Evolutionary conservation across 805 yeast species (phyloP).

Genomic region (Hanseniaspora lindneri): DNA sequence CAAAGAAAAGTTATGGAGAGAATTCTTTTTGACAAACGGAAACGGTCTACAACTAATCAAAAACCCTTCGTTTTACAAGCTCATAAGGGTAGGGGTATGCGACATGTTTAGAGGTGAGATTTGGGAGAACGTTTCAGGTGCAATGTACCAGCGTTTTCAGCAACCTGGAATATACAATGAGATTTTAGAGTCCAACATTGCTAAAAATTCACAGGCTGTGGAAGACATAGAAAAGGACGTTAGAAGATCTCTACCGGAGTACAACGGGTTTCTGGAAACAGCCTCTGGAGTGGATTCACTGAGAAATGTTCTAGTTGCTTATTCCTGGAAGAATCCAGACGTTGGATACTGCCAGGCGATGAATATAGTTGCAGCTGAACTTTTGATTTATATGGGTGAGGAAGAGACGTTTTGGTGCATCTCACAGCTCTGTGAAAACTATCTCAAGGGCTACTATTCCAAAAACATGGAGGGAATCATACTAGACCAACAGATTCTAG

Average conservation of each 20-base stretch:
- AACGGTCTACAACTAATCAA: slow-evolving; percentile 65
- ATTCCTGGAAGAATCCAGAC: slow-evolving; percentile 93
- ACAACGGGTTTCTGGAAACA: slow-evolving; percentile 76
- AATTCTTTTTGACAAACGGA: slow-evolving; percentile 73
- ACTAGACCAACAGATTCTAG: slow-evolving; percentile 87
- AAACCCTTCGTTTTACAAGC: slow-evolving; percentile 65
- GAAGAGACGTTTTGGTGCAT: slow-evolving; percentile 96
- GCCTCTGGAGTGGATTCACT: slow-evolving; percentile 71
- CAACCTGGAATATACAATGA: slow-evolving; percentile 48
- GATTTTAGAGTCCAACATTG: slow-evolving; percentile 49
- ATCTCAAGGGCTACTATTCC: slow-evolving; percentile 92
- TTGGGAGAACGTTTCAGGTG: slow-evolving; percentile 89
- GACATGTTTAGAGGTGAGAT: slow-evolving; percentile 87
- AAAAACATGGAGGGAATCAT: slow-evolving; percentile 95
- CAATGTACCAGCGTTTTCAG: slow-evolving; percentile 60
- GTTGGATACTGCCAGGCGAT: slow-evolving; percentile 98
- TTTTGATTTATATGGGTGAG: slow-evolving; percentile 76
- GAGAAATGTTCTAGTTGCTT: slow-evolving; percentile 81
- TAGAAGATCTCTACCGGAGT: slow-evolving; percentile 89
- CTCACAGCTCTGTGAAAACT: slow-evolving; percentile 63
- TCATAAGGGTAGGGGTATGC: slow-evolving; percentile 87
- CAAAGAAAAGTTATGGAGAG: slow-evolving; percentile 88
- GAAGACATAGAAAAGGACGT: slow-evolving; percentile 96
- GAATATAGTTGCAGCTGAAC: slow-evolving; percentile 82
- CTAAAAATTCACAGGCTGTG: slow-evolving; percentile 64